phyloP scores from a whole-genome alignment of 805 yeast genomes.

The Yamadazyma endophytica region DNA sequence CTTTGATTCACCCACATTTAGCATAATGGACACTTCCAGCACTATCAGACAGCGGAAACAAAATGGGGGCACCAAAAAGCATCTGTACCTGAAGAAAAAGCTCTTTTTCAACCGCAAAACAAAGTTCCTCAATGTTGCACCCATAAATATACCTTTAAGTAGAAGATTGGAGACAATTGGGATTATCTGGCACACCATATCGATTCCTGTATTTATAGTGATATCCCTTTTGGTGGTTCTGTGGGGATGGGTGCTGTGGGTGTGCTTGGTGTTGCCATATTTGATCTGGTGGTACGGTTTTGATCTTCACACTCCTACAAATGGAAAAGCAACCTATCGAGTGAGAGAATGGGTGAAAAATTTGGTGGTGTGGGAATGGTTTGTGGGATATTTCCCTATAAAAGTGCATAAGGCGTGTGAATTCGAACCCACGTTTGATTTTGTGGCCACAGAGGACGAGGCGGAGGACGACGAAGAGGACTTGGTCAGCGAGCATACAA shows the following conservation, averaged over 20 bases:
- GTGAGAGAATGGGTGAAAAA: constrained; percentile 55
- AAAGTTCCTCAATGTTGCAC: constrained; percentile 43
- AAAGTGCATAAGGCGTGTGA: constrained; percentile 61
- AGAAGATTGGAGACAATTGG: constrained; percentile 64
- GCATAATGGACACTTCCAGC: too few species aligned
- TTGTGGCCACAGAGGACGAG: constrained; percentile 17
- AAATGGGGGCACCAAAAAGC: too few species aligned
- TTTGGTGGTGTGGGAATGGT: constrained; percentile 61
- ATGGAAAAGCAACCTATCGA: constrained; percentile 64
- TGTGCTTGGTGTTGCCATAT: constrained; percentile 58
- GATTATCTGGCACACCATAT: constrained; percentile 69
- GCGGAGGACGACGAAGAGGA: constrained; percentile 38
- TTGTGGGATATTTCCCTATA: constrained; percentile 79
- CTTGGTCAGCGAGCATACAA: constrained; percentile 32
- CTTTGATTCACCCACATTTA: too few species aligned
- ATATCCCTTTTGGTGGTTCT: constrained; percentile 48
- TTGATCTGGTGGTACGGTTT: constrained; percentile 47
- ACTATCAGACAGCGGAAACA: too few species aligned
- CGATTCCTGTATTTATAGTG: constrained; percentile 57
- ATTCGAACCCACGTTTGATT: constrained; percentile 68
- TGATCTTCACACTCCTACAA: constrained; percentile 66
- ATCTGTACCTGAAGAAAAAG: too few species aligned
- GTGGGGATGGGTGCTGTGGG: constrained; percentile 64
- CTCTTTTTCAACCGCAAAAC: constrained; percentile 4
- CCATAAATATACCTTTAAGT: constrained; percentile 49